Base-by-base conservation (phyloP, 1,284 basidiomycete species). In the Cerioporus squamosus region DNA sequence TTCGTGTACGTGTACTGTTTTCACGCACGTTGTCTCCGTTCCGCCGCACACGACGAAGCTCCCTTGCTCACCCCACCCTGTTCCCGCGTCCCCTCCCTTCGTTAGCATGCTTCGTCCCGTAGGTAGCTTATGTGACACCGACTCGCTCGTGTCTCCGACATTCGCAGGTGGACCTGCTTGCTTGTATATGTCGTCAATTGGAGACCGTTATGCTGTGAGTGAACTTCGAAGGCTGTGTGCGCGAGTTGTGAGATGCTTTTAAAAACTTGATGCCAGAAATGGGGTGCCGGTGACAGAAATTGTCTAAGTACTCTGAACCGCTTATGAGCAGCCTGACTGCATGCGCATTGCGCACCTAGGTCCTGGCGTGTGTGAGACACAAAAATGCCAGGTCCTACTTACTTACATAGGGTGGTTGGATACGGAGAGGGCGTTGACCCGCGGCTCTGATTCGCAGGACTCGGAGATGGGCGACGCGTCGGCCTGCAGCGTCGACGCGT, bases 121-220 rank as follows among this genome's bases (percentile, higher is more conserved):
- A 68, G 64, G 67, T 68, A 68, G 67, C 63, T 65, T 64, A 65
- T 66, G 59, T 66, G 63, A 59, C 56, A 59, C 46, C 57, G 59
- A 59, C 54, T 58, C 64, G 59, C 54, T 56, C 51, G 56, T 59
- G 64, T 67, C 63, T 65, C 64, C 60, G 62, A 59, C 57, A 55
- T 55, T 36, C 57, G 49, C 52, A 49, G 55, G 62, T 63, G 61
- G 45, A 54, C 61, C 45, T 62, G 52, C 59, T 62, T 63, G 64
- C 66, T 64, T 68, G 64, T 67, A 70, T 59, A 67, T 68, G 65
- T 69, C 68, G 51, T 57, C 61, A 66, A 65, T 62, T 51, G 60
- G 64, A 70, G 66, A 65, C 67, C 60, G 50, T 66, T 66, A 66
- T 68, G 66, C 61, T 65, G 54, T 58, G 54, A 56, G 47, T 14